These are phyloP conservation scores for Phascolomyces articulosus DNA, from an alignment of 371 early-diverging fungal species.

Conservation along the genomic window DNA sequence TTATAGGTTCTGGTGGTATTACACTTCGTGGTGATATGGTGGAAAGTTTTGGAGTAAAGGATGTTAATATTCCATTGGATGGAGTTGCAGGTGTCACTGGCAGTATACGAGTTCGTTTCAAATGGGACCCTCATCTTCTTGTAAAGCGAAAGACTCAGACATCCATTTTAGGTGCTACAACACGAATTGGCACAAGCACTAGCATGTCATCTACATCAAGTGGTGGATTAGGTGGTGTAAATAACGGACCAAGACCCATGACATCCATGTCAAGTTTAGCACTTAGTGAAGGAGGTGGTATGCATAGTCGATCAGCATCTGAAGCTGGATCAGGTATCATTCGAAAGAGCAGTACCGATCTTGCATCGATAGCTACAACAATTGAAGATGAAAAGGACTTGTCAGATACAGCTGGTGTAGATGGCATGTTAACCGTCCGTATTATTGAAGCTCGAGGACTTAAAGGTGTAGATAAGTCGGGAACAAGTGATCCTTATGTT, in stretches of 20 bases:
- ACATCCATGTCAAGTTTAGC: slow-evolving; percentile 8
- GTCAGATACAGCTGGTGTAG: slow-evolving; percentile 1
- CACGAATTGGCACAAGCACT: slow-evolving; percentile 13
- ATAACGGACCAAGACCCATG: neutral
- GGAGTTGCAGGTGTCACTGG: slow-evolving; percentile 40
- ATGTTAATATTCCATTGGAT: slow-evolving; percentile 40
- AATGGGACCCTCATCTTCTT: slow-evolving; percentile 52
- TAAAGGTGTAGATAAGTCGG: slow-evolving; percentile 50
- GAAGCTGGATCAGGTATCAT: slow-evolving; percentile 7
- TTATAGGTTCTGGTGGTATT: slow-evolving; percentile 43
- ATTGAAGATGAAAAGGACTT: neutral
- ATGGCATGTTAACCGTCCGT: slow-evolving; percentile 42
- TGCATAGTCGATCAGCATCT: slow-evolving; percentile 14
- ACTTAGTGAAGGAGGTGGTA: slow-evolving; percentile 7
- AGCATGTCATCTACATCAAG: slow-evolving; percentile 11
- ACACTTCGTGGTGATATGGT: slow-evolving; percentile 45
- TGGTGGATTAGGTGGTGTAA: neutral
- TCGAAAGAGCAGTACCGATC: neutral
- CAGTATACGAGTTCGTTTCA: slow-evolving; percentile 35
- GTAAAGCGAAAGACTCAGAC: slow-evolving; percentile 37
- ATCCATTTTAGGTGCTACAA: slow-evolving; percentile 26
- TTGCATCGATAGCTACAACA: neutral
- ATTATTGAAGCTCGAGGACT: slow-evolving; percentile 60
- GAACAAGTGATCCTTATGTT: slow-evolving; percentile 61
- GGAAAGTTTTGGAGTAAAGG: slow-evolving; percentile 39